Percentiles rank a stretch among this genome's conserved stretches.
Evolutionary conservation across 106 monocot genomes (phyloP).

Genomic region (Amphibolis antarctica): DNA sequence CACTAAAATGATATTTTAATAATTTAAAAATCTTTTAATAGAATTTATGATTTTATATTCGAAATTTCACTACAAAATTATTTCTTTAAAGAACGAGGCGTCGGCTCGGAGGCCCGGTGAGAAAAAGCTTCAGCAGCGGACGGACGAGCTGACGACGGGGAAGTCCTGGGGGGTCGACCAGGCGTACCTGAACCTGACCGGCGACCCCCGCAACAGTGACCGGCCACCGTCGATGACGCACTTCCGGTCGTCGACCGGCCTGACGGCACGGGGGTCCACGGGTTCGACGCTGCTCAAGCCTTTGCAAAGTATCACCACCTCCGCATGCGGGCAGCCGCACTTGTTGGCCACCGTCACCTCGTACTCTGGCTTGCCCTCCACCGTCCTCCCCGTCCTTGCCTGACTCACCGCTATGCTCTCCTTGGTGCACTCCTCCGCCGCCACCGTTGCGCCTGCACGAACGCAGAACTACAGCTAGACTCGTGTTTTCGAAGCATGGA

Average conservation of each 20-base stretch:
- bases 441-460: background rate
- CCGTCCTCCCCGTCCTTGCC: constrained; percentile 17
- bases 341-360: constrained; percentile 33
- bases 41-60: too few relatives aligned
- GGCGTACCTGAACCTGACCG: constrained; percentile 52
- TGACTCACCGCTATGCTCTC: constrained; percentile 21
- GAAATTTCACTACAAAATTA: too few relatives aligned
- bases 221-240: constrained; percentile 44
- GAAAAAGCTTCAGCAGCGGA: constrained; percentile 7
- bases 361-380: constrained; percentile 46
- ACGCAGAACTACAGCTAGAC: too few relatives aligned
- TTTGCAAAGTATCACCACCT: constrained; percentile 20
- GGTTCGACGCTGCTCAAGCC: constrained; percentile 31
- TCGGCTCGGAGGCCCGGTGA: too few relatives aligned
- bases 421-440: constrained; percentile 7
- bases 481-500: too few relatives aligned
- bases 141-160: constrained; percentile 33
- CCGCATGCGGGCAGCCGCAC: constrained; percentile 28
- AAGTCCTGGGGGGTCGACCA: constrained; percentile 75
- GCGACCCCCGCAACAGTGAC: constrained; percentile 20
- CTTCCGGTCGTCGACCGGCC: constrained; percentile 23
- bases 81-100: too few relatives aligned
- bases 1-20: too few relatives aligned
- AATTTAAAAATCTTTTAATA: too few relatives aligned
- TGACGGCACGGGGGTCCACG: constrained; percentile 35